A percentile compares a stretch with the other conserved stretches of the same genome.
Conservation (phyloP, 352 stramenopile species). For the Phytophthora litchii region DNA sequence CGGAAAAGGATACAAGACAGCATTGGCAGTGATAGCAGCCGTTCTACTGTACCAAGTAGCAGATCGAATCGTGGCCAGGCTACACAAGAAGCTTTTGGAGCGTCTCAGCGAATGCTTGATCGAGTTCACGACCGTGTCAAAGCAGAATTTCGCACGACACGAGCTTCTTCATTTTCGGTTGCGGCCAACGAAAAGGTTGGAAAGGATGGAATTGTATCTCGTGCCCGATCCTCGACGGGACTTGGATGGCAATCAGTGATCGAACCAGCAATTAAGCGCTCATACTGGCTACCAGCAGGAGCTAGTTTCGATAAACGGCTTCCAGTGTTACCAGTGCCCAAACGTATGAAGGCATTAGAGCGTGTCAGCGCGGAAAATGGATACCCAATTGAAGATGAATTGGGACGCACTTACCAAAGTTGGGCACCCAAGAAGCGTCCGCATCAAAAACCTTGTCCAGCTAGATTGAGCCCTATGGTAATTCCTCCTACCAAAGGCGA, state of each 20-base stretch:
- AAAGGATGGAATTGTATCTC: slow-evolving; percentile 8
- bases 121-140: neutral
- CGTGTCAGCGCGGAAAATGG: slow-evolving; percentile 1
- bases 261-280: slow-evolving; percentile 54
- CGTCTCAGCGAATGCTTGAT: slow-evolving; percentile 1
- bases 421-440: slow-evolving; percentile 51
- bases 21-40: neutral
- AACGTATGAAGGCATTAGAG: slow-evolving; percentile 30
- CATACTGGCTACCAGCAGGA: slow-evolving; percentile 74
- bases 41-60: neutral
- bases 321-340: slow-evolving; percentile 42
- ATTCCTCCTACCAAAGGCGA: slow-evolving; percentile 15
- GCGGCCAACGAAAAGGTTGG: neutral
- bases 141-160: neutral
- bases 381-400: slow-evolving; percentile 15
- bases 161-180: slow-evolving; percentile 22
- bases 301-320: slow-evolving; percentile 49
- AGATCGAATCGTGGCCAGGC: slow-evolving; percentile 7
- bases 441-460: slow-evolving; percentile 49
- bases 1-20: slow-evolving; percentile 19
- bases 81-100: slow-evolving; percentile 6
- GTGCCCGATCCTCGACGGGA: slow-evolving; percentile 28
- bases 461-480: slow-evolving; percentile 44
- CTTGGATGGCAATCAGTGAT: slow-evolving; percentile 17
- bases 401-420: slow-evolving; percentile 20